Base-by-base conservation (phyloP, 345 rosid species). In the Camelina hispida region DNA sequence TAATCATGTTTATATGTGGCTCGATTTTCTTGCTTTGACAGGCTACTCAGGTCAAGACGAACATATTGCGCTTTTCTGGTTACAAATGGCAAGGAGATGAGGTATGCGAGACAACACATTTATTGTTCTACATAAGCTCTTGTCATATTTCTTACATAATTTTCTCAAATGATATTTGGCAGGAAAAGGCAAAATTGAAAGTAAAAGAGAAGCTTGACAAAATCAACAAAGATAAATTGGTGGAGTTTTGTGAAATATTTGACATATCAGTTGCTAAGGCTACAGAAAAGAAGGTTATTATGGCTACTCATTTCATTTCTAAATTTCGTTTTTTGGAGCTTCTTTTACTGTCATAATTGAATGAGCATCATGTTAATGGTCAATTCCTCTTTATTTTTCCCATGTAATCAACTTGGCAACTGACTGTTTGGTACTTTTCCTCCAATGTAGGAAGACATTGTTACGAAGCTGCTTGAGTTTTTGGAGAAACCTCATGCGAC, bases 81-180 rank as follows among this genome's bases (percentile, higher is more conserved):
- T 94, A 84, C 83, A 90, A 83, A 34, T 92, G 97, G 99, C 93
- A 79, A 70, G 93, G 84, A 63, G 83, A 94, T 79, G 97, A 90
- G 97, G 99, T 94, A 79, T 42, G 70, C 7, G 40, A 54, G 9
- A 30, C 35, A 54, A 22, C 53, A 46, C 34, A 54, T 62, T 40
- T 23, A 44, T 13, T 59, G 46, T 40, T 68, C 11, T 47, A 59
- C 25, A 11, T 51, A 15, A 22, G 28, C 47, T 59, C 9, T 16
- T 57, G 23, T 57, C 52, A 18, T 61, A 38, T 30, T 30, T 34
- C 69, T 61, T 51, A 17, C 55, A 22, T 22, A 14, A 28, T 40
- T 42, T 43, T 52, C 30, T 60, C 53, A 48, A 57, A 66, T 40
- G 65, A 16, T 68, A 30, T 77, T 61, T 73, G 83, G 66, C 86